A percentile compares a stretch with the other conserved stretches of the same genome.
Evolutionary conservation across 495 filamentous ascomycete species (phyloP).

Genomic region (Penicillium verhagenii): DNA sequence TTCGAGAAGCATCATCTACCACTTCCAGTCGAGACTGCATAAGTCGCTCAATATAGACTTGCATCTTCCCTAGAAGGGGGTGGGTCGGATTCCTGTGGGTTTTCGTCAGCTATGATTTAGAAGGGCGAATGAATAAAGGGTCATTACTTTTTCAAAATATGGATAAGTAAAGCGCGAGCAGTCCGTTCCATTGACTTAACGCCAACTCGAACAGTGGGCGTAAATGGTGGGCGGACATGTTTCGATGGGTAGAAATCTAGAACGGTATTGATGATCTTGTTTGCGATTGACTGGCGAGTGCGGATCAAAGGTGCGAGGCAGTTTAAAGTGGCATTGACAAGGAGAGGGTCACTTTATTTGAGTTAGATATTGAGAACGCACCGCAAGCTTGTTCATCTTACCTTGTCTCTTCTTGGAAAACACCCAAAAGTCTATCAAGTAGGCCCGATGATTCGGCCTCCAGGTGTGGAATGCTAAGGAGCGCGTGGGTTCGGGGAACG

Average conservation of each 20-base stretch:
- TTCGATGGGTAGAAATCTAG: constrained; percentile 91
- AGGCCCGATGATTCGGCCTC: constrained; percentile 90
- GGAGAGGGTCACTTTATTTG: constrained; percentile 69
- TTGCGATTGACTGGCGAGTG: constrained; percentile 73
- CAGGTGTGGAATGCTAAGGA: constrained; percentile 73
- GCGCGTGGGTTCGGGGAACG: constrained; percentile 76
- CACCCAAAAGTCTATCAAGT: constrained; percentile 82
- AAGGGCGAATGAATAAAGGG: background rate
- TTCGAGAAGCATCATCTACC: constrained; percentile 69
- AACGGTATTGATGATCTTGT: constrained; percentile 78
- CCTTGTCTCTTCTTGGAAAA: constrained; percentile 83
- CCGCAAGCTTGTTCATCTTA: constrained; percentile 27
- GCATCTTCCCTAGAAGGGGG: constrained; percentile 66
- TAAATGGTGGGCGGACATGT: constrained; percentile 72
- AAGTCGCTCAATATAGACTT: constrained; percentile 77
- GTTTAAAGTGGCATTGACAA: constrained; percentile 91
- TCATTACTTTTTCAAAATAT: constrained; percentile 73
- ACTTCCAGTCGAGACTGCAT: constrained; percentile 70
- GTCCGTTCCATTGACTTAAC: constrained; percentile 94
- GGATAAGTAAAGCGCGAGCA: constrained; percentile 73
- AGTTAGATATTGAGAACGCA: background rate
- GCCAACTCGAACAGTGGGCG: constrained; percentile 72
- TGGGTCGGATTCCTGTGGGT: constrained; percentile 64
- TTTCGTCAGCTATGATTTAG: constrained; percentile 4
- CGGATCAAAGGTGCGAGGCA: constrained; percentile 77